Evolutionary conservation across 208 protist genomes (phyloP), one percentile per base, ranked within the genome.

Genomic region (Acanthamoeba culbertsoni): DNA sequence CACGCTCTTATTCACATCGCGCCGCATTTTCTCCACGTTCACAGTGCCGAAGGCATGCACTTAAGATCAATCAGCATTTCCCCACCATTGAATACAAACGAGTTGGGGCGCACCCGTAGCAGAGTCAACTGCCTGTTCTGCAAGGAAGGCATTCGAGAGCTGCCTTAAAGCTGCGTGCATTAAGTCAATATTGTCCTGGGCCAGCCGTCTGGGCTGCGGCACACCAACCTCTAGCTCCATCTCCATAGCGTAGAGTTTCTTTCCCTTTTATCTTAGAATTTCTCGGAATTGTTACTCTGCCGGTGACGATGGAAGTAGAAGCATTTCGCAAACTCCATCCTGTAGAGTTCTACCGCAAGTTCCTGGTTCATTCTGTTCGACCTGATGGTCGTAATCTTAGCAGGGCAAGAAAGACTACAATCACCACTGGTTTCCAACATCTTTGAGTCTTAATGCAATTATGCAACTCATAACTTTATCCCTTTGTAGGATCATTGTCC

Each of bases 271-370:
- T 23, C 53, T 62, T 62, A 16, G 53, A 62, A n/a, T 23, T 62
- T 62, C 53, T 16, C 53, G 16, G 53, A 23, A 23, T 62, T 62
- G n/a, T n/a, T n/a, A n/a, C n/a, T n/a, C n/a, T n/a, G n/a, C n/a
- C n/a, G n/a, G n/a, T n/a, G n/a, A 79, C 14, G 42, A 82, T 82
- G 71, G 71, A 88, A 31, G 93, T 95, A 79, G 94, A 95, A 79
- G 93, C 95, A 46, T 96, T 96, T 73, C 84, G 93, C 92, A 96
- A 96, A 40, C 86, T 96, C 33, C 86, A 96, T 53, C 93, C 95
- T 35, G 68, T 92, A 31, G 95, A 96, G 59, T 96, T 95, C 57
- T 93, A 95, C 65, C 93, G 77, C 59, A 95, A 95, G 48, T 96
- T 95, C 71, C 86, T 96, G 40, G 65, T 65, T 7, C 94, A 95